phyloP scores from a whole-genome alignment of 768 basidiomycete species.

The Termitomyces sp. region DNA sequence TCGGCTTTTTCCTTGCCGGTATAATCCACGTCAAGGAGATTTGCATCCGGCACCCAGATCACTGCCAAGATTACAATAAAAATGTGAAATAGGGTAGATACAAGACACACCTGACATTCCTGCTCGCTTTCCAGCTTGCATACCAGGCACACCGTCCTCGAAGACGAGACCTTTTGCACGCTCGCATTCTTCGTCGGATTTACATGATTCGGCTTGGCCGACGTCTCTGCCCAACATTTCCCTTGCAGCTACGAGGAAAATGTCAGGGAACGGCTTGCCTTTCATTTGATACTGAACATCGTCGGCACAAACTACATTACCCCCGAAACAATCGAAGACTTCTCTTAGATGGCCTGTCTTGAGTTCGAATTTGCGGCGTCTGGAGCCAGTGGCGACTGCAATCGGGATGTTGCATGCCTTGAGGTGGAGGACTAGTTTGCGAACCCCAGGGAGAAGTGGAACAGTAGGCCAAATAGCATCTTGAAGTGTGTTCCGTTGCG shows the following conservation, averaged over 20 bases:
- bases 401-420: slow-evolving; percentile 65
- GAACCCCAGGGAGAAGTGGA: slow-evolving; percentile 66
- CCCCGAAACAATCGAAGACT: slow-evolving; percentile 57
- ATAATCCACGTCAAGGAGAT: slow-evolving; percentile 50
- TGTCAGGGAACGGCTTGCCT: slow-evolving; percentile 81
- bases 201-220: slow-evolving; percentile 35
- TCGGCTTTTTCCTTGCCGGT: slow-evolving; percentile 49
- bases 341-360: slow-evolving; percentile 62
- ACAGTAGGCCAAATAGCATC: slow-evolving; percentile 67
- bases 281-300: slow-evolving; percentile 46
- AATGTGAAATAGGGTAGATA: neutral
- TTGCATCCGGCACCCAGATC: slow-evolving; percentile 79
- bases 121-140: slow-evolving; percentile 77
- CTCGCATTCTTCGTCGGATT: slow-evolving; percentile 34
- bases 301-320: slow-evolving; percentile 66
- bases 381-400: slow-evolving; percentile 76
- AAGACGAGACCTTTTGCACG: slow-evolving; percentile 69
- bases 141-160: slow-evolving; percentile 74
- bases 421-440: slow-evolving; percentile 66
- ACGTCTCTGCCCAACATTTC: slow-evolving; percentile 51
- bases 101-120: slow-evolving; percentile 71
- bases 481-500: slow-evolving; percentile 49
- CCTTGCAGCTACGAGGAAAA: slow-evolving; percentile 71
- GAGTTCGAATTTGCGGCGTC: slow-evolving; percentile 54
- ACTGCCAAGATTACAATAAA: slow-evolving; percentile 35